A percentile compares a stretch with the other conserved stretches of the same genome.
phyloP scores from a whole-genome alignment of 495 filamentous ascomycete genomes.

The Sordaria brevicollis region DNA sequence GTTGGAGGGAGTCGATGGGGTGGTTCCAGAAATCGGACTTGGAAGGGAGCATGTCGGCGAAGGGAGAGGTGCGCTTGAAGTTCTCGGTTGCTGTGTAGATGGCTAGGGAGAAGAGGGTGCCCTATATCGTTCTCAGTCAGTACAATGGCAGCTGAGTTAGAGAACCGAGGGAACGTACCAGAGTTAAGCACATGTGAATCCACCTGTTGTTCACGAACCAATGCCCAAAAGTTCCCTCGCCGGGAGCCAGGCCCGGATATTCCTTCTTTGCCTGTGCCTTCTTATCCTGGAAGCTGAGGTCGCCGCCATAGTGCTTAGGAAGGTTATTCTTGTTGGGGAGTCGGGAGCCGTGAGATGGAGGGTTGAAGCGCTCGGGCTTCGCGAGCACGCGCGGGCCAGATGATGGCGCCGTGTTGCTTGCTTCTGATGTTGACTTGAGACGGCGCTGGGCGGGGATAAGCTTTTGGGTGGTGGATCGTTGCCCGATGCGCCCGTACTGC shows the following conservation, averaged over 20 bases:
- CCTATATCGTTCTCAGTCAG: no score
- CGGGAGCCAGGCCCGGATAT: constrained; percentile 76
- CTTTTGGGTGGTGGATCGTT: constrained; percentile 2
- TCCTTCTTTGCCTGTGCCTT: constrained; percentile 50
- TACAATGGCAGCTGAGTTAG: no score
- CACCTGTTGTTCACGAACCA: constrained; percentile 62
- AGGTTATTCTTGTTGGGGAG: constrained; percentile 35
- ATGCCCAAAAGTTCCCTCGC: constrained; percentile 60
- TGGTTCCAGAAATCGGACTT: constrained; percentile 47
- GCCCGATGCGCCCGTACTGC: constrained; percentile 38
- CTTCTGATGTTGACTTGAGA: constrained; percentile 1
- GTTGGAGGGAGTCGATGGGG: constrained; percentile 48
- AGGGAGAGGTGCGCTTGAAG: constrained; percentile 61
- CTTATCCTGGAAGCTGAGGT: constrained; percentile 46
- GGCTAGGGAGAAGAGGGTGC: constrained; percentile 57
- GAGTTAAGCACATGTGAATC: constrained; percentile 68
- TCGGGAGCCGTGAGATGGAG: constrained; percentile 68
- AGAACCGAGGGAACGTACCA: no score
- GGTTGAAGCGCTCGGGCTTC: constrained; percentile 73
- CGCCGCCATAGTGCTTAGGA: constrained; percentile 57
- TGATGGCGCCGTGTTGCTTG: neutral
- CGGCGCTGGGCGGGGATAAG: neutral
- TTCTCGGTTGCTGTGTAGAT: constrained; percentile 56
- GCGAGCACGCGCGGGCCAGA: constrained; percentile 46
- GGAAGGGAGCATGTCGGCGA: constrained; percentile 59